Base-by-base conservation (phyloP, 768 basidiomycete species). In the Boletellus emodensis region DNA sequence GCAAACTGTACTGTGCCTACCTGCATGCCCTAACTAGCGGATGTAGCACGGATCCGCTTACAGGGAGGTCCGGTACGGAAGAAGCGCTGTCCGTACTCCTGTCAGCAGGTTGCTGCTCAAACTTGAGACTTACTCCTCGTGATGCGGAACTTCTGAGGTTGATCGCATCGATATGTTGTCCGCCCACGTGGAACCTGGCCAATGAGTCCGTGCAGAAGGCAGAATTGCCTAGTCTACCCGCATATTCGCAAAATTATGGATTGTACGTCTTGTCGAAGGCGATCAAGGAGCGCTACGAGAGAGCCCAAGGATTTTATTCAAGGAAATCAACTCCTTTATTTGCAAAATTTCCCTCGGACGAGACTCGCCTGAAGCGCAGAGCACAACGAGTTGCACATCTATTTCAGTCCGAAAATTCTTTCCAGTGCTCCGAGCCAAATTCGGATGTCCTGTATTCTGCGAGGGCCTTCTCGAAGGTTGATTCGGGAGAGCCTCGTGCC, bases 21-120 rank as follows among this genome's bases (percentile, higher is more conserved):
- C 62, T 80, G 10, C 78, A 80, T 42, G 72, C 75, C 13, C 48
- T 75, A 8, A 78, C 71, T 0, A 72, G 71, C 20, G 41, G 54
- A 34, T 66, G 68, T 38, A 60, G 74, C 13, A 62, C 64, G 7
- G 79, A 80, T 56, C 76, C 75, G 2, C 63, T 80, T 38, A 75
- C 72, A 0, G 56, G 51, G n/a, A 56, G 38, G 18, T 44, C 28
- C 33, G 48, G 50, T 8, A 24, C 28, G 2, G 42, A 50, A n/a
- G 49, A 44, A 34, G 75, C 76, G 1, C 55, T 77, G n/a, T 53
- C 62, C 34, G 62, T 71, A 35, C 58, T 79, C 39, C 52, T 46
- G 17, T 74, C 73, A 1, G 69, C 74, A 10, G 54, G 62, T 12
- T 70, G 62, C 17, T 62, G 56, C 17, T 75, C 77, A 1, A 76